Evolutionary conservation across 768 basidiomycete genomes (phyloP), one percentile per base, ranked within the genome.

Genomic region (Pleurotus ostreatus): DNA sequence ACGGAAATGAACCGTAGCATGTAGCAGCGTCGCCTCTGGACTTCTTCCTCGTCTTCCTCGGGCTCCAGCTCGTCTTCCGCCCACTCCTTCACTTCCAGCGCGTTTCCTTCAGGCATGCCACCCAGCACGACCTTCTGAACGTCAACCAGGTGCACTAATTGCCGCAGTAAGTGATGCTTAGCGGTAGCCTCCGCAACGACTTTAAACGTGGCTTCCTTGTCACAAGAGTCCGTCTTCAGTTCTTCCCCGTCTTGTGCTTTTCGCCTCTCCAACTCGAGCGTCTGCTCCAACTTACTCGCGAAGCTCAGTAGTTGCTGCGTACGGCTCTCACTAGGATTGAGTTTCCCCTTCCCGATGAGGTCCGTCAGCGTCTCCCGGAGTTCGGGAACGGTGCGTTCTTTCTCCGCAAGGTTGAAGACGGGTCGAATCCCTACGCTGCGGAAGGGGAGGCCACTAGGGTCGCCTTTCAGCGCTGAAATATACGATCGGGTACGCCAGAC

Each of bases 101-200:
- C 44, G 22, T 55, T 37, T 30, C 34, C 45, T 26, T 55, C 39
- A 39, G 54, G 57, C 63, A 74, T 58, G 49, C 61, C 61, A 39
- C 61, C 60, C 44, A 67, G 66, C 11, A 75, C 71, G 4, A 72
- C 74, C 34, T 59, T 65, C 62, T 74, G 74, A 4, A 72, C 72
- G 58, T 75, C 72, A 30, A 73, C 51, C 2, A 75, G 65, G 55
- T 70, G 71, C 16, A 75, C 70, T n/a, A 72, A 56, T 22, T 67
- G 62, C 22, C 70, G 68, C 20, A 59, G 59, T 7, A 57, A 61
- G 2, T 62, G 59, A 23, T 37, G 51, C 1, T 41, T 57, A 1
- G 54, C 26, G 20, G 66, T 37, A 3, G 60, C 67, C 16, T 61
- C 61, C 25, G 55, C 18, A 37, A 71, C 41, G 16, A 59, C 55